These are phyloP conservation scores for Solanum etuberosum DNA, from an alignment of 257 asterid genomes.

Conservation along the genomic window DNA sequence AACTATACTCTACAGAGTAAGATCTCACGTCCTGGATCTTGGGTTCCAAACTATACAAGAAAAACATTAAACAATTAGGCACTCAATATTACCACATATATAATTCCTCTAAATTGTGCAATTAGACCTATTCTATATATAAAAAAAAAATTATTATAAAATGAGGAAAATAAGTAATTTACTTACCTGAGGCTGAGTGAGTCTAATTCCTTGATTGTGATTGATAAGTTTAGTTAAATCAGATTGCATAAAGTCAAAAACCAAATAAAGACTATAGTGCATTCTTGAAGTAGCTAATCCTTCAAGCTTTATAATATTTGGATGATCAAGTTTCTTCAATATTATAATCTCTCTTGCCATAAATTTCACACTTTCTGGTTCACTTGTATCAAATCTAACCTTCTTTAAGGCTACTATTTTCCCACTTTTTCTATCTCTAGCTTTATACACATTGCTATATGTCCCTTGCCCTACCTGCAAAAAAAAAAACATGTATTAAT, in stretches of 20 bases:
- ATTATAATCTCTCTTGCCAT: slow-evolving; percentile 87
- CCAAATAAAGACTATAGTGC: slow-evolving; percentile 78
- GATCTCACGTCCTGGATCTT: neutral
- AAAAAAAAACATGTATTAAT: neutral
- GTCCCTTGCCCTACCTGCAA: slow-evolving; percentile 80
- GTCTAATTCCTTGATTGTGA: slow-evolving; percentile 29
- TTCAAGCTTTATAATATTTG: slow-evolving; percentile 69
- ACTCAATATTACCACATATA: neutral
- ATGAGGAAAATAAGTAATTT: neutral
- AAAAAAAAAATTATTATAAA: neutral
- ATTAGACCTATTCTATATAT: neutral
- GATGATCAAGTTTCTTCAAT: slow-evolving; percentile 56
- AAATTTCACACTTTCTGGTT: slow-evolving; percentile 58
- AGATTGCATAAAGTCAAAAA: slow-evolving; percentile 59
- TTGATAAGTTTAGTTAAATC: slow-evolving; percentile 49
- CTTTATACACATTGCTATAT: slow-evolving; percentile 86
- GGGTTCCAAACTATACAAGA: neutral
- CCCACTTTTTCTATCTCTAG: slow-evolving; percentile 44
- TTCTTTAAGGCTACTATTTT: slow-evolving; percentile 68
- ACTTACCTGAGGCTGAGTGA: slow-evolving; percentile 63
- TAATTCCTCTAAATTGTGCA: neutral
- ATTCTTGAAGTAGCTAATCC: slow-evolving; percentile 86
- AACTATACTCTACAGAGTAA: neutral
- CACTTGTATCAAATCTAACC: slow-evolving; percentile 73
- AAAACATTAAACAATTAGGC: neutral